Percentiles rank a stretch among this genome's conserved stretches.
Evolutionary conservation across 2,329 filamentous ascomycete species (phyloP).

Genomic region (Venturia carpophila): DNA sequence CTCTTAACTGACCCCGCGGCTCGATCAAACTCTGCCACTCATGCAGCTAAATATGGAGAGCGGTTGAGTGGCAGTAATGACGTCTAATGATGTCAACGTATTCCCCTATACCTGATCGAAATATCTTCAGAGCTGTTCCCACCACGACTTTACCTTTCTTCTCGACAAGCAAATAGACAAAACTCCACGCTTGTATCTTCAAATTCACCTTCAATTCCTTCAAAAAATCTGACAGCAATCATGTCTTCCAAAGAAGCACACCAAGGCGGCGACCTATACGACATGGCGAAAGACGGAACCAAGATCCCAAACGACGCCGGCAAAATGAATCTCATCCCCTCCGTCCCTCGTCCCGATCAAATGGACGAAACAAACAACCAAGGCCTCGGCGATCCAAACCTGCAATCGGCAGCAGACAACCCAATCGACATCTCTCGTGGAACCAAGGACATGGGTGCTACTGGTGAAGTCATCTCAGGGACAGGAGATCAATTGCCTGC

Average conservation of each 20-base stretch:
- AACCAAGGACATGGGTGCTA: constrained; percentile 28
- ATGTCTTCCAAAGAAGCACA: constrained; percentile 22
- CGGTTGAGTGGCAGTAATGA: background rate
- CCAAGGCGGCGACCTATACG: constrained; percentile 29
- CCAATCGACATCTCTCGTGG: constrained; percentile 39
- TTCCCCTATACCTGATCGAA: background rate
- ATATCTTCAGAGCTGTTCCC: background rate
- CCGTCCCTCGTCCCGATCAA: constrained; percentile 42
- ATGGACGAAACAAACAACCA: constrained; percentile 31
- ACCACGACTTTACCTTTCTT: background rate
- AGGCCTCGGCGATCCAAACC: constrained; percentile 30
- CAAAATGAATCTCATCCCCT: constrained; percentile 39
- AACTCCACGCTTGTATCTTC: background rate
- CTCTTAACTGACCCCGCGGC: background rate
- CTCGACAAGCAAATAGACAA: background rate
- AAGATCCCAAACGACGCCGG: constrained; percentile 41
- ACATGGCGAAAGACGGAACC: constrained; percentile 32
- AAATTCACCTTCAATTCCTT: background rate
- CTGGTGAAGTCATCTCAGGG: constrained; percentile 31
- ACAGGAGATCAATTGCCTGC: constrained; percentile 28
- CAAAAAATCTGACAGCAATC: background rate
- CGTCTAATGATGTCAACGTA: background rate
- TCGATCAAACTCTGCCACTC: background rate
- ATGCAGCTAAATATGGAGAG: background rate
- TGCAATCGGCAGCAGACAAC: constrained; percentile 42